Evolutionary conservation across 345 rosid species (phyloP).

Genomic region (Hibiscus tridactylites): DNA sequence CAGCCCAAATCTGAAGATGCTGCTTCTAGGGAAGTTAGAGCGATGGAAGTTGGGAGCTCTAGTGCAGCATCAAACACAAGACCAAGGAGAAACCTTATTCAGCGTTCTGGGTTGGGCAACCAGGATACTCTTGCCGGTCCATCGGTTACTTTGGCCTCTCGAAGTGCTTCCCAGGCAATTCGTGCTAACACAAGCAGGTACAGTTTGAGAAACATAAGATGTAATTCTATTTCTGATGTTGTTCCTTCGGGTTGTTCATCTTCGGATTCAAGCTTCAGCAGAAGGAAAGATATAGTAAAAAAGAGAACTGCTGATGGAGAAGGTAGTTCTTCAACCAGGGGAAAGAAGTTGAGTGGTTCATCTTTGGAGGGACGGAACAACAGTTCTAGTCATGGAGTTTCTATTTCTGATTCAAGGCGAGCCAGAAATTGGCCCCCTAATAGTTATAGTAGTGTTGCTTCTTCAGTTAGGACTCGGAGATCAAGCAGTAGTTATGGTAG

Average conservation of each 20-base stretch:
- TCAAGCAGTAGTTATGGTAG: slow-evolving; percentile 27
- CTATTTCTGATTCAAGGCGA: slow-evolving; percentile 55
- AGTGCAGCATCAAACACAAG: slow-evolving; percentile 37
- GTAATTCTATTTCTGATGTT: slow-evolving; percentile 50
- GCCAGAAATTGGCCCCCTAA: slow-evolving; percentile 34
- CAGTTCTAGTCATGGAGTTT: slow-evolving; percentile 36
- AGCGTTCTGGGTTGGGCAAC: slow-evolving; percentile 37
- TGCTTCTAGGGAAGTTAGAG: slow-evolving; percentile 19
- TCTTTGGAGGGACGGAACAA: slow-evolving; percentile 30
- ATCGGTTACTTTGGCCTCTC: slow-evolving; percentile 29
- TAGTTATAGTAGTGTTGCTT: slow-evolving; percentile 32
- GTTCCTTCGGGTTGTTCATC: slow-evolving; percentile 40
- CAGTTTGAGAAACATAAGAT: slow-evolving; percentile 41
- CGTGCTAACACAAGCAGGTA: slow-evolving; percentile 28
- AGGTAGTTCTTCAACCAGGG: slow-evolving; percentile 55
- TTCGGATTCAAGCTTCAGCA: slow-evolving; percentile 36
- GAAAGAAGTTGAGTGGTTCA: slow-evolving; percentile 42
- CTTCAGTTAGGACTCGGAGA: slow-evolving; percentile 51
- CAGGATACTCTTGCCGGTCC: slow-evolving; percentile 26
- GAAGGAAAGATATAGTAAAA: slow-evolving; percentile 34
- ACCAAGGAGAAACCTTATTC: slow-evolving; percentile 36
- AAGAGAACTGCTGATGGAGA: slow-evolving; percentile 57
- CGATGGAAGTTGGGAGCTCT: slow-evolving; percentile 41
- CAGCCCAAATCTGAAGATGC: slow-evolving; percentile 24
- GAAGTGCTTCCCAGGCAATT: slow-evolving; percentile 35